Evolutionary conservation across 164 flowering plant species (phyloP), one percentile per base, ranked within the genome.

Genomic region (Piper betle): DNA sequence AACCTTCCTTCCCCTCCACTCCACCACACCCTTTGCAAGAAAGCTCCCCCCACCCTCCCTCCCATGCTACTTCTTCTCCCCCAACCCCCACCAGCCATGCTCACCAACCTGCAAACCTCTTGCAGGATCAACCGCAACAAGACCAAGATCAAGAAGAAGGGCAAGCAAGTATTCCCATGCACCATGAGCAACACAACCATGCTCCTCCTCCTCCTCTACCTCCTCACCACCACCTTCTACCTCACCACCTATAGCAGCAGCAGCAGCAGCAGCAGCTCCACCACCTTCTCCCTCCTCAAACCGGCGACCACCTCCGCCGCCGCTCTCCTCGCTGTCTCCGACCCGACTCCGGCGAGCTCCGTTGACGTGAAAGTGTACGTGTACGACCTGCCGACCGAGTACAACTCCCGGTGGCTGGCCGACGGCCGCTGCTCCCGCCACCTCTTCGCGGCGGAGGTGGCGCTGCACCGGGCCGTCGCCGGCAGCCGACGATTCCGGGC

Each of bases 401-500:
- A 75, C 75, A 90, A 90, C 78, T 33, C 2, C 2, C 84, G 79
- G 10, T 93, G 97, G 99, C 72, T 88, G 5, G 39, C 76, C 6
- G 76, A 88, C 69, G 73, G 71, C 70, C 69, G 99, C 9, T 93
- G 99, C 69, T 68, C 76, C 66, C 79, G 39, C 64, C 99, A 93
- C 59, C 67, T 93, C 52, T 93, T 93, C 63, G 99, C 97, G 0
- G 68, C 97, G 1, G 99, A 93, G 75, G 95, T 93, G 7, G 95
- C 96, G 2, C 81, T 93, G 16, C 99, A 93, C 63, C 73, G 64
- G 57, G 88, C 93, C 1, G 19, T 93, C 57, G 19, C 80, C 71
- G 69, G 61, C n/a, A 81, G 85, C 71, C 73, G 75, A 25, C 74
- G 81, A 0, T 55, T 63, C 46, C 66, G 95, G 39, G 91, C 97